Percentiles rank a stretch among this genome's conserved stretches.
phyloP scores from a whole-genome alignment of 352 stramenopile species.

The Globisporangium splendens region DNA sequence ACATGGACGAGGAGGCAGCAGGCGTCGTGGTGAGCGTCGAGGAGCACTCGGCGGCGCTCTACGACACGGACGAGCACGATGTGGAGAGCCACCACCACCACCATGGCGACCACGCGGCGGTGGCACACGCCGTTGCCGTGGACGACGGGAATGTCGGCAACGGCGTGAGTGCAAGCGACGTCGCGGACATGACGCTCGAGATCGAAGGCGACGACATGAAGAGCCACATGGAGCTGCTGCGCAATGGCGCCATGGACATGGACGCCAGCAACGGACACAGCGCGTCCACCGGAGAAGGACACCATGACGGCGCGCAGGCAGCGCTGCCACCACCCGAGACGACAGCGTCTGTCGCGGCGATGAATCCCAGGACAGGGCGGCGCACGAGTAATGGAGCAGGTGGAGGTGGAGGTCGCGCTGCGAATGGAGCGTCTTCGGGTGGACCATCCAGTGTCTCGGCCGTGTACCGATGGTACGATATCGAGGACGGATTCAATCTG shows the following conservation, averaged over 20 bases:
- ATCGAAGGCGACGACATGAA: conserved; percentile 17
- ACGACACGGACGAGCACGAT: conserved; percentile 4
- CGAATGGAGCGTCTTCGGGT: neutral
- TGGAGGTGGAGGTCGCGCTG: conserved; percentile 2
- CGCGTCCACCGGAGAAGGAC: too few relatives aligned
- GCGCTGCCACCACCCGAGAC: too few relatives aligned
- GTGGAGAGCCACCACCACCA: neutral
- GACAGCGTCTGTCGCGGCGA: too few relatives aligned
- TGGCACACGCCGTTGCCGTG: neutral
- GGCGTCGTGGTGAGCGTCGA: conserved; percentile 2
- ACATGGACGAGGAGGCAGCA: conserved; percentile 9
- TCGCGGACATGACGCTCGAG: conserved; percentile 13
- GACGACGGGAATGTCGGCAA: neutral
- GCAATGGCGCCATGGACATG: conserved; percentile 7
- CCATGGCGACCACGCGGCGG: too few relatives aligned
- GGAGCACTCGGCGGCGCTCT: conserved; percentile 7
- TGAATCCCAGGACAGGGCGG: too few relatives aligned
- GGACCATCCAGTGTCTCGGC: conserved; percentile 36
- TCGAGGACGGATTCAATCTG: conserved; percentile 50
- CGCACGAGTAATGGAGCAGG: neutral
- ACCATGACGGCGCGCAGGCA: too few relatives aligned
- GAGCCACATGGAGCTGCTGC: conserved; percentile 16
- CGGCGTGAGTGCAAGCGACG: neutral
- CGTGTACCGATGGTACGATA: conserved; percentile 79
- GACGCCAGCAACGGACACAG: neutral